phyloP scores from a whole-genome alignment of 805 yeast species.

The Kluyveromyces siamensis region DNA sequence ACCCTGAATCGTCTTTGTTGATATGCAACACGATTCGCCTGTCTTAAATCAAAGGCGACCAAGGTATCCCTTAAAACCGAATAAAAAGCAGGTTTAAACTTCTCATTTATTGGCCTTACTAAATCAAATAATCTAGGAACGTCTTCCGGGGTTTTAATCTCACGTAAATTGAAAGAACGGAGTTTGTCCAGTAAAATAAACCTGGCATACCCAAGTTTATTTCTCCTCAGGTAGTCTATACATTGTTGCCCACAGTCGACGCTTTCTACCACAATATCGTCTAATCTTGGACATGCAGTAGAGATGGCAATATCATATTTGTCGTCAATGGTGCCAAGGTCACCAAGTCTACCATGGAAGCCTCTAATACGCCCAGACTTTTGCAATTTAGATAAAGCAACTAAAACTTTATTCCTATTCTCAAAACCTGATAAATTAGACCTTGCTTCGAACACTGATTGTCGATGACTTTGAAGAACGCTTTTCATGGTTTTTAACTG shows the following conservation, averaged over 20 bases:
- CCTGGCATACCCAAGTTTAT: slow-evolving; percentile 79
- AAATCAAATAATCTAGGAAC: slow-evolving; percentile 82
- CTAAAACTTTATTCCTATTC: slow-evolving; percentile 64
- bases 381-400: slow-evolving; percentile 58
- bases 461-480: slow-evolving; percentile 46
- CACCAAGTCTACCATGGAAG: slow-evolving; percentile 85
- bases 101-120: slow-evolving; percentile 54
- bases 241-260: slow-evolving; percentile 65
- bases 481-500: slow-evolving; percentile 46
- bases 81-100: slow-evolving; percentile 80
- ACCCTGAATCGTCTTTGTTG: slow-evolving; percentile 76
- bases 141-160: slow-evolving; percentile 61
- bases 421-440: slow-evolving; percentile 47
- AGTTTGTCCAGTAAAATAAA: slow-evolving; percentile 75
- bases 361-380: slow-evolving; percentile 79
- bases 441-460: slow-evolving; percentile 57
- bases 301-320: slow-evolving; percentile 88
- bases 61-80: slow-evolving; percentile 80
- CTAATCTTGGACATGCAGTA: slow-evolving; percentile 86
- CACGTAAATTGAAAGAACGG: slow-evolving; percentile 47
- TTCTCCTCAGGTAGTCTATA: slow-evolving; percentile 73
- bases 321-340: slow-evolving; percentile 83
- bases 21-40: slow-evolving; percentile 84
- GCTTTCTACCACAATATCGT: slow-evolving; percentile 86
- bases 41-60: slow-evolving; percentile 68